Evolutionary conservation across 2,329 filamentous ascomycete species (phyloP).

Genomic region (Calonectria henricotiae): DNA sequence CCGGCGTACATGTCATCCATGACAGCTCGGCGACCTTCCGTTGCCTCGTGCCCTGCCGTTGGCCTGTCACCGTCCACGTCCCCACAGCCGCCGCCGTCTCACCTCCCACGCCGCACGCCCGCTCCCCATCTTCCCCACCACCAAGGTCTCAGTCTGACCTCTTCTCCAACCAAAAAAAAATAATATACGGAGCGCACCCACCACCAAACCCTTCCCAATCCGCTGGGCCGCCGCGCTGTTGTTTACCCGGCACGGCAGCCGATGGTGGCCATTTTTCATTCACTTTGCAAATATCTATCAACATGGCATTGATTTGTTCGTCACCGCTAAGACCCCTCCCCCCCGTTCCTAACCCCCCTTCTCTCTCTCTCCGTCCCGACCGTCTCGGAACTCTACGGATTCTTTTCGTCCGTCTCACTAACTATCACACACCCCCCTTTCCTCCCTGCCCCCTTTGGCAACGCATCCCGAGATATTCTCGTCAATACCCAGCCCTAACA

Average conservation of each 20-base stretch:
- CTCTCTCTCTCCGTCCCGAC: conserved; percentile 28
- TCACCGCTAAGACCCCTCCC: conserved; percentile 43
- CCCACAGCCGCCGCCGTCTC: conserved; percentile 36
- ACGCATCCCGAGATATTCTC: conserved; percentile 36
- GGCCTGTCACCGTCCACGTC: conserved; percentile 32
- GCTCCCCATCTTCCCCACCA: conserved; percentile 26
- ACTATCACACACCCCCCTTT: not conserved
- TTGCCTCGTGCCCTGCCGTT: conserved; percentile 38
- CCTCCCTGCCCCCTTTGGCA: not conserved
- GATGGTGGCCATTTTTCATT: conserved; percentile 32
- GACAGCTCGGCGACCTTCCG: conserved; percentile 51
- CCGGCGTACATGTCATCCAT: conserved; percentile 35
- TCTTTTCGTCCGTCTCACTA: conserved; percentile 25
- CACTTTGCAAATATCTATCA: not conserved
- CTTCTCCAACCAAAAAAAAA: conserved; percentile 17
- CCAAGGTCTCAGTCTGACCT: conserved; percentile 11
- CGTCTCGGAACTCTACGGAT: conserved; percentile 35
- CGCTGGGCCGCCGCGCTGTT: conserved; percentile 47
- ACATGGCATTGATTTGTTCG: conserved; percentile 32
- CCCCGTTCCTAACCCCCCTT: no score
- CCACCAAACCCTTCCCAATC: conserved; percentile 44
- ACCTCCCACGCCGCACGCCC: conserved; percentile 36
- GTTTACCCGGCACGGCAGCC: conserved; percentile 18
- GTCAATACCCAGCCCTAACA: conserved; percentile 34
- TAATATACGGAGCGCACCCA: not conserved